A percentile compares a stretch with the other conserved stretches of the same genome.
These are phyloP conservation scores for Gyromitra esculenta DNA, from an alignment of 2,329 filamentous ascomycete species.

Conservation along the genomic window DNA sequence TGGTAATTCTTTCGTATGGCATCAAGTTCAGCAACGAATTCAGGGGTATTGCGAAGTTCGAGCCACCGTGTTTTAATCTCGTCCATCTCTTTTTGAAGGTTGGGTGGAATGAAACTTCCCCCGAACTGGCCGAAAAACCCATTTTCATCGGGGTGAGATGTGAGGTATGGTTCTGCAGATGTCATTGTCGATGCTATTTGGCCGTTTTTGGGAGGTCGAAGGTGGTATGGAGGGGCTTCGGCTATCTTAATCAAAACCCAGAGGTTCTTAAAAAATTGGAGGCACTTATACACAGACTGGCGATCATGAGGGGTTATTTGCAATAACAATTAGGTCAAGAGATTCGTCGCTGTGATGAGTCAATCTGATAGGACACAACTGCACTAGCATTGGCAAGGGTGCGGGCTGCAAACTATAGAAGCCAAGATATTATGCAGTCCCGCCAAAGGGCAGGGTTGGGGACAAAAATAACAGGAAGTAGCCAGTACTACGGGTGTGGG, in stretches of 20 bases:
- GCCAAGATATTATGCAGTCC: background rate
- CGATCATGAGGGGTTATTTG: background rate
- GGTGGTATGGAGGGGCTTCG: background rate
- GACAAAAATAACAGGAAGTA: too few species aligned
- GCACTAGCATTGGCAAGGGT: background rate
- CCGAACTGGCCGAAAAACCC: slow-evolving; percentile 49
- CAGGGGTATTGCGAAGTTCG: slow-evolving; percentile 26
- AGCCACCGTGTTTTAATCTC: slow-evolving; percentile 35
- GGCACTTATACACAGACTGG: background rate
- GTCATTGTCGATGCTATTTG: slow-evolving; percentile 3
- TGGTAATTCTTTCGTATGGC: slow-evolving; percentile 49
- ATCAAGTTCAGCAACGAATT: slow-evolving; percentile 45
- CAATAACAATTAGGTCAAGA: background rate
- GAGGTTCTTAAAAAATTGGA: background rate
- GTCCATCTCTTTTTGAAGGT: slow-evolving; percentile 46
- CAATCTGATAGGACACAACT: background rate
- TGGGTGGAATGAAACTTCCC: slow-evolving; percentile 47
- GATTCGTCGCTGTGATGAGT: background rate
- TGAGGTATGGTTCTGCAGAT: slow-evolving; percentile 33
- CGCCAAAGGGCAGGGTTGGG: too few species aligned
- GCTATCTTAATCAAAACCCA: background rate
- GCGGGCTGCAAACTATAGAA: background rate
- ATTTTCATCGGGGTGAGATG: slow-evolving; percentile 40
- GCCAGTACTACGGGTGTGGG: too few species aligned
- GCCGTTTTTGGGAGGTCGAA: background rate